phyloP scores from a whole-genome alignment of 805 yeast species.

The Saturnispora galanensis region DNA sequence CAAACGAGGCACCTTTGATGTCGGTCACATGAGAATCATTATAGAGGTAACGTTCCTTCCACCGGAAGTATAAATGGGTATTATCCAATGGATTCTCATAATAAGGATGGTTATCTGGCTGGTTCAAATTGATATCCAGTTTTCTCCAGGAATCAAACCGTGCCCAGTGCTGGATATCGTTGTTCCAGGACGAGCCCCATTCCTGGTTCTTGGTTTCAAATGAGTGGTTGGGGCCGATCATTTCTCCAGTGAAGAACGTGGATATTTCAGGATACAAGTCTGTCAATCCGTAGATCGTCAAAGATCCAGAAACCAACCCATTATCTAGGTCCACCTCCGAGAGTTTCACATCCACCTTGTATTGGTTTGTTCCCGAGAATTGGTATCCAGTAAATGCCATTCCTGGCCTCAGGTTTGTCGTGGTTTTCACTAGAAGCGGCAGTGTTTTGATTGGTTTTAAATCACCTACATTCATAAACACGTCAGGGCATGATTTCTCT shows the following conservation, averaged over 20 bases:
- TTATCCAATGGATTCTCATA: conserved; percentile 22
- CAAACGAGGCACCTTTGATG: conserved; percentile 71
- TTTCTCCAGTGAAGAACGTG: conserved; percentile 68
- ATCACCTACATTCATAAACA: background rate
- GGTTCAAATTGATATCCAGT: conserved; percentile 23
- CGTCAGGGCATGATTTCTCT: background rate
- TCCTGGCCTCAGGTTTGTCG: conserved; percentile 50
- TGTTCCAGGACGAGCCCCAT: conserved; percentile 42
- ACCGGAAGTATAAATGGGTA: conserved; percentile 71
- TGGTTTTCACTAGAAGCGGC: conserved; percentile 2
- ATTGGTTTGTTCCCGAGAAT: conserved; percentile 54
- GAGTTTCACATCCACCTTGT: conserved; percentile 60
- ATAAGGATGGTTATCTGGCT: conserved; percentile 22
- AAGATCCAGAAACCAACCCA: conserved; percentile 47
- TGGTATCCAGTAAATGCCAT: conserved; percentile 59
- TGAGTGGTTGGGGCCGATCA: conserved; percentile 49
- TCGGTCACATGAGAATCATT: conserved; percentile 65
- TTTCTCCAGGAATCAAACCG: conserved; percentile 33
- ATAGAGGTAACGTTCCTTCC: conserved; percentile 85
- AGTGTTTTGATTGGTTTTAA: background rate
- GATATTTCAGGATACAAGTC: conserved; percentile 51
- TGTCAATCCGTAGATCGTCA: conserved; percentile 57
- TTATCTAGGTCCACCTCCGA: conserved; percentile 55
- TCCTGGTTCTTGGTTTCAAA: conserved; percentile 47
- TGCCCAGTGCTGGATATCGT: conserved; percentile 59